A percentile compares a stretch with the other conserved stretches of the same genome.
Evolutionary conservation across 805 yeast genomes (phyloP).

Genomic region (Ogataea parapolymorpha): DNA sequence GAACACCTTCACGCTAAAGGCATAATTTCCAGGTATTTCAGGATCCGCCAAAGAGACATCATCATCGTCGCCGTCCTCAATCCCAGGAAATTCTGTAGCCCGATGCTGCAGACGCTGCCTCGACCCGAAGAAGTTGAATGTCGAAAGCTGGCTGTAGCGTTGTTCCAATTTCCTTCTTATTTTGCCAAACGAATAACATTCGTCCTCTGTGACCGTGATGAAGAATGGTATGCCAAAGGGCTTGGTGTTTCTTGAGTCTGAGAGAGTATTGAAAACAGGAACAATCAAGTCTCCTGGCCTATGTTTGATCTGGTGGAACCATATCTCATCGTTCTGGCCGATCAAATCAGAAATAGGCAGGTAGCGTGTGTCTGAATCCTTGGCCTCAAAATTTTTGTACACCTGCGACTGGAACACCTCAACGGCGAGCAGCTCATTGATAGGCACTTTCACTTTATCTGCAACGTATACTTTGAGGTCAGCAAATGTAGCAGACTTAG

Average conservation of each 20-base stretch:
- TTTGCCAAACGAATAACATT: constrained; percentile 51
- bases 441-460: constrained; percentile 37
- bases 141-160: constrained; percentile 45
- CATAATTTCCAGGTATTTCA: constrained; percentile 45
- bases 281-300: constrained; percentile 51
- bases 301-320: constrained; percentile 50
- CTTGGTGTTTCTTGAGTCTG: constrained; percentile 37
- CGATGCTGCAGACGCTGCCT: constrained; percentile 18
- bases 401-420: constrained; percentile 68
- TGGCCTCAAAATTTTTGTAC: constrained; percentile 61
- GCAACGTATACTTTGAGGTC: constrained; percentile 64
- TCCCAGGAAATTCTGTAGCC: constrained; percentile 27
- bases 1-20: constrained; percentile 43
- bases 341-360: constrained; percentile 69
- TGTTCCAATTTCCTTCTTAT: constrained; percentile 57
- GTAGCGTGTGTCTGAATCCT: constrained; percentile 52
- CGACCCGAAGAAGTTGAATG: constrained; percentile 36
- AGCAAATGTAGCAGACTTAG: constrained; percentile 57
- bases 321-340: constrained; percentile 55
- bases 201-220: constrained; percentile 51
- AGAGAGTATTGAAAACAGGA: constrained; percentile 54
- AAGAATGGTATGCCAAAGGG: constrained; percentile 79
- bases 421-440: constrained; percentile 43
- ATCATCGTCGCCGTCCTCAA: constrained; percentile 26
- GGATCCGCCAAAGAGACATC: constrained; percentile 53